These are phyloP conservation scores for Backusella morwellensis DNA, from an alignment of 192 early-diverging fungal species.

Conservation along the genomic window DNA sequence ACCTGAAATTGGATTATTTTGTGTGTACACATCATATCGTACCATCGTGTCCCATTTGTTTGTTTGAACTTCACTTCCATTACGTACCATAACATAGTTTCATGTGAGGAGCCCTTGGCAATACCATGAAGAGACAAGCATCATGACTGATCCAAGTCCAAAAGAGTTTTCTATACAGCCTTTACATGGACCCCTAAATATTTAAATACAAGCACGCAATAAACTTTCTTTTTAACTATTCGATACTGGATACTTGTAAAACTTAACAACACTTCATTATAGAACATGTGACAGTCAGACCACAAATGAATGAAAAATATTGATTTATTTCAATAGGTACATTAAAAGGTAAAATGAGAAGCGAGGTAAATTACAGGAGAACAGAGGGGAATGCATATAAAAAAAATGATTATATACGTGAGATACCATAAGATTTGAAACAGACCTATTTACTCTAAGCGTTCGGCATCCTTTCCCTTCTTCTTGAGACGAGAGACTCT, in stretches of 20 bases:
- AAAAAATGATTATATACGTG: neutral
- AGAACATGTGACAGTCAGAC: conserved; percentile 1
- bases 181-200: neutral
- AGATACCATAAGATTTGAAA: conserved; percentile 6
- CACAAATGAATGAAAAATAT: conserved; percentile 5
- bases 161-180: neutral
- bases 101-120: neutral
- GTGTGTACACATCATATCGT: neutral
- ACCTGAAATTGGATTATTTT: neutral
- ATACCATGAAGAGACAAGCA: neutral
- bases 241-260: neutral
- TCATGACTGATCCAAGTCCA: neutral
- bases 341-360: neutral
- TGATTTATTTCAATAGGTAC: conserved; percentile 5
- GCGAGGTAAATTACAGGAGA: conserved; percentile 1
- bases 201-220: neutral
- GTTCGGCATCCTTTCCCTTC: neutral
- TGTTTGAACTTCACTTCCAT: neutral
- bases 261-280: neutral
- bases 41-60: neutral
- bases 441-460: neutral
- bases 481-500: conserved; percentile 17
- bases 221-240: neutral
- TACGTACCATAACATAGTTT: neutral
- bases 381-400: neutral